Base-by-base conservation (phyloP, 2,329 filamentous ascomycete species). In the Fonsecaea nubica region DNA sequence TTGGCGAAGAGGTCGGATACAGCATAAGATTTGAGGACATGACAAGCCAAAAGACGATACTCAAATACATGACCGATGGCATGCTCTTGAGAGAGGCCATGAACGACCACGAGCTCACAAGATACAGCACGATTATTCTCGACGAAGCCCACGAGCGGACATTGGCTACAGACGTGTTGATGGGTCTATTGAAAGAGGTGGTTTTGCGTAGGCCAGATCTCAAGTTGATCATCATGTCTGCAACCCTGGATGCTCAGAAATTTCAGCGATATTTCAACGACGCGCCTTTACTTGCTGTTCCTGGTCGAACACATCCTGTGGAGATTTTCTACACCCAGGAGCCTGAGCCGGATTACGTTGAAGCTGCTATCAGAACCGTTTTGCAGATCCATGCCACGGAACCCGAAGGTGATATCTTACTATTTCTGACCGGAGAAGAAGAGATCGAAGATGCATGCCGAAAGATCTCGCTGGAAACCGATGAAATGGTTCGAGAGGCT, bases 1-100 rank as follows among this genome's bases (percentile, higher is more conserved):
- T 99, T 32, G 95, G 95, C 66, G 89, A 97, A 72, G 94, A 98
- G 80, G 93, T 99, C 63, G 95, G 95, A 79, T 99, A 98, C 83
- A 98, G 92, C 79, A 98, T 99, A 78, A 92, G 95, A 84, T 99
- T 99, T 80, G 96, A 99, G 80, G 95, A 99, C 78, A 91, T 89
- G 82, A 98, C 95, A 0, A 87, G 91, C 58, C 87, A 89, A 65
- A 93, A 92, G 79, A 99, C 95, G 1, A 87, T 96, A 68, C 87
- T 99, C 77, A 99, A 99, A 84, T 99, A 99, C 84, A 99, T 99
- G 95, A 99, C 96, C 53, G 95, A 99, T 76, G 96, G 96, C 87
- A 98, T 99, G 90, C 88, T 99, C 75, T 85, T 98, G 75, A 86
- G 95, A 75, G 95, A 99, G 81, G 93, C 95, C 64, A 96, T 99